phyloP scores from a whole-genome alignment of 2,329 filamentous ascomycete species.

The Colletotrichum tamarilloi region DNA sequence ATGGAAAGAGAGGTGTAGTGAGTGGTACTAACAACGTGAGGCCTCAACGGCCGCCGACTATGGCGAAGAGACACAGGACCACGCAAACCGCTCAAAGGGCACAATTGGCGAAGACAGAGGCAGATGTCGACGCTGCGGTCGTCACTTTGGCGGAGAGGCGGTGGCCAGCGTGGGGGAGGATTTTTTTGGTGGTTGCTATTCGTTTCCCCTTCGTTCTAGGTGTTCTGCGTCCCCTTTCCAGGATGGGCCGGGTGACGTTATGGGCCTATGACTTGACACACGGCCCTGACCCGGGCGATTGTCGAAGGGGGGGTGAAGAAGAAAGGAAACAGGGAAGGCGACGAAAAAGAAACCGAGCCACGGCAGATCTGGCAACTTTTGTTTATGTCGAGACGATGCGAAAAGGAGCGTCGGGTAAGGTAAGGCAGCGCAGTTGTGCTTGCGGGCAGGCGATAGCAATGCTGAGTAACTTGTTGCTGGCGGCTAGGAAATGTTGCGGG shows the following conservation, averaged over 20 bases:
- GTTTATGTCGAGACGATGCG: background rate
- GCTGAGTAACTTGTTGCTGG: constrained; percentile 18
- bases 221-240: constrained; percentile 31
- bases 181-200: constrained; percentile 27
- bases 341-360: background rate
- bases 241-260: constrained; percentile 34
- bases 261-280: constrained; percentile 30
- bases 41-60: constrained; percentile 39
- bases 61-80: constrained; percentile 33
- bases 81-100: constrained; percentile 17
- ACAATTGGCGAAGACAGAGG: constrained; percentile 3
- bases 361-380: background rate
- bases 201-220: constrained; percentile 33
- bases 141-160: background rate
- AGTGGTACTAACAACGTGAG: constrained; percentile 36
- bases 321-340: background rate
- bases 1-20: constrained; percentile 25
- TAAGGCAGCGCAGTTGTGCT: background rate
- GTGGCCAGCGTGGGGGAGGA: constrained; percentile 16
- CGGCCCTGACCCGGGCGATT: constrained; percentile 25
- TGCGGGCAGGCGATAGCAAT: constrained; percentile 20
- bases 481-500: constrained; percentile 23
- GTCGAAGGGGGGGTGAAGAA: background rate
- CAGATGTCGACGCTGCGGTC: constrained; percentile 5
- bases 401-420: constrained; percentile 28